These are phyloP conservation scores for Pleurotus tuber-regium DNA, from an alignment of 768 basidiomycete genomes.

Conservation along the genomic window DNA sequence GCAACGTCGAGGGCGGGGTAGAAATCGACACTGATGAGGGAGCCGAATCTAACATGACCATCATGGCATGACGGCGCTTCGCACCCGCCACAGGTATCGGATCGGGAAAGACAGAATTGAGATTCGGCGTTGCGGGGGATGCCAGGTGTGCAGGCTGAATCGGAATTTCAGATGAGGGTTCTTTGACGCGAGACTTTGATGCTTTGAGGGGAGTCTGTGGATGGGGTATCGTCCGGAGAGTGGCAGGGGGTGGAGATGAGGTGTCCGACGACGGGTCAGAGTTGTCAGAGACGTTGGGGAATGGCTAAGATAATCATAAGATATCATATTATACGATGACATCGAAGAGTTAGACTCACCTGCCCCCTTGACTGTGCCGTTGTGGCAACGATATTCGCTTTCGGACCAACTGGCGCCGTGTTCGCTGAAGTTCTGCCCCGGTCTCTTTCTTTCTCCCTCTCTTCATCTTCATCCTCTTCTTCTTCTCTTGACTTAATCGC, in stretches of 20 bases:
- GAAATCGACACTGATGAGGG: constrained; percentile 36
- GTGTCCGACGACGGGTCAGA: constrained; percentile 23
- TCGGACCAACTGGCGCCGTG: constrained; percentile 9
- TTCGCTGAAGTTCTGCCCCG: constrained; percentile 28
- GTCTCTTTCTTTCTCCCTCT: constrained; percentile 56
- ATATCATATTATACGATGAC: constrained; percentile 12
- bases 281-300: constrained; percentile 22
- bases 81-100: constrained; percentile 50
- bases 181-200: constrained; percentile 1
- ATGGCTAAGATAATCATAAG: constrained; percentile 13
- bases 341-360: constrained; percentile 25
- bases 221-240: constrained; percentile 23
- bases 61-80: constrained; percentile 76
- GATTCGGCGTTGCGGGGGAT: background rate
- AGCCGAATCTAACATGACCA: constrained; percentile 70
- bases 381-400: constrained; percentile 4
- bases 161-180: background rate
- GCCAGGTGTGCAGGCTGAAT: background rate
- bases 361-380: constrained; percentile 18
- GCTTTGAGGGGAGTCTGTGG: constrained; percentile 12
- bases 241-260: constrained; percentile 29
- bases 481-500: constrained; percentile 73
- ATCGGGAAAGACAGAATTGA: constrained; percentile 8
- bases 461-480: constrained; percentile 82
- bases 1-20: constrained; percentile 32